Percentiles rank a stretch among this genome's conserved stretches.
Evolutionary conservation across 495 filamentous ascomycete species (phyloP).

Genomic region (Sordaria brevicollis): DNA sequence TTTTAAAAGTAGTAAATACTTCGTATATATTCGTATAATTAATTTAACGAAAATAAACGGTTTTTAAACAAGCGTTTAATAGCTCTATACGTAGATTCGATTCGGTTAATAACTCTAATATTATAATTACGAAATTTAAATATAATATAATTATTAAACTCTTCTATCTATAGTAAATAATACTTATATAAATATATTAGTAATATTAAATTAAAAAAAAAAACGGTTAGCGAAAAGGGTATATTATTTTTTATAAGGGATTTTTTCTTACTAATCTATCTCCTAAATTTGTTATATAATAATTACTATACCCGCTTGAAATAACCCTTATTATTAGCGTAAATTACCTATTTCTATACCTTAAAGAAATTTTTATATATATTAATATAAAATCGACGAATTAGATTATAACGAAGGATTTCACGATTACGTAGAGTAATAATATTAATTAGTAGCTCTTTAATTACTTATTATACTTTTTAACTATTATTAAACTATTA

Average conservation of each 20-base stretch:
- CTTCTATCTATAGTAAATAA: background rate
- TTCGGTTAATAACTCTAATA: background rate
- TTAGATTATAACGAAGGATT: background rate
- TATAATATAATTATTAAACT: background rate
- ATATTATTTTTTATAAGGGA: no score
- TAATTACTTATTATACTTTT: background rate
- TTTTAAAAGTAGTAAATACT: no score
- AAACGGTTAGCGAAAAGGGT: no score
- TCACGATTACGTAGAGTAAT: background rate
- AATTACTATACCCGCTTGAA: no score
- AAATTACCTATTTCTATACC: background rate
- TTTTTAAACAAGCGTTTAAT: background rate
- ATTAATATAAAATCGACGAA: background rate
- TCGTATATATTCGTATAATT: background rate
- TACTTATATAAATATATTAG: background rate
- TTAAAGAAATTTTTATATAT: background rate
- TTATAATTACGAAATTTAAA: background rate
- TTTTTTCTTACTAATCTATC: no score
- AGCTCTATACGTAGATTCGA: background rate
- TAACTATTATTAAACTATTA: background rate
- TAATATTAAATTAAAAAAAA: background rate
- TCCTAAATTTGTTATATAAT: no score
- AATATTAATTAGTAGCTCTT: background rate
- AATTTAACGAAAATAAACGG: background rate
- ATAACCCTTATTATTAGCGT: background rate